Base-by-base conservation (phyloP, 148 eudicot genomes). In the Agrostemma githago region DNA sequence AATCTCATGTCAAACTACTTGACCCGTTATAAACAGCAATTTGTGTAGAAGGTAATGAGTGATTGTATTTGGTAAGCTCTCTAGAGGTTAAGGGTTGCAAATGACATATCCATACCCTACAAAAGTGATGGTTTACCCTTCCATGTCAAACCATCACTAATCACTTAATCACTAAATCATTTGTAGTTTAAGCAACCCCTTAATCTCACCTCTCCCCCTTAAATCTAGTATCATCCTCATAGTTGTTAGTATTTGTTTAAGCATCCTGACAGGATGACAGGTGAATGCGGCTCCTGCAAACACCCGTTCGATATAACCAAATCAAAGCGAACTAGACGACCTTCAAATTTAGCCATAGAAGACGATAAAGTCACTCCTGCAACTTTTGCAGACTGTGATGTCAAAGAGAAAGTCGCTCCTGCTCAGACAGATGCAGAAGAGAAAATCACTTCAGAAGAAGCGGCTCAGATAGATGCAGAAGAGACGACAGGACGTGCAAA, bases 41-140 rank as follows among this genome's bases (percentile, higher is more conserved):
- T 1, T 1, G 34, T 1, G 34, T 26, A 26, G 34, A 63, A 7
- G 67, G 42, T 40, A 66, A 66, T 40, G 20, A 66, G 46, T 66
- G 48, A 39, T 5, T 17, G 26, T 51, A 19, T 67, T 21, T 67
- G 71, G 54, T 34, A 57, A 53, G 21, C 26, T 42, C 44, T 40
- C 43, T 16, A 16, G 12, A 75, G 10, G 44, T 62, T 16, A 43
- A 61, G 54, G 38, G 21, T 68, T 59, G 56, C 46, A 63, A 70
- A 37, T 70, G 82, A 74, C 82, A 74, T 21, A 20, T 21, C 10
- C 48, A 68, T 34, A 54, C 62, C 78, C 82, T 79, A 71, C 76
- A 71, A 79, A 69, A 75, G 43, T 64, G 82, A 79, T 71, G 75
- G 72, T 64, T 79, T 75, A 79, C 79, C 82, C 62, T 64, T 63